A percentile compares a stretch with the other conserved stretches of the same genome.
phyloP scores from a whole-genome alignment of 495 filamentous ascomycete genomes.

The Terfezia boudieri region DNA sequence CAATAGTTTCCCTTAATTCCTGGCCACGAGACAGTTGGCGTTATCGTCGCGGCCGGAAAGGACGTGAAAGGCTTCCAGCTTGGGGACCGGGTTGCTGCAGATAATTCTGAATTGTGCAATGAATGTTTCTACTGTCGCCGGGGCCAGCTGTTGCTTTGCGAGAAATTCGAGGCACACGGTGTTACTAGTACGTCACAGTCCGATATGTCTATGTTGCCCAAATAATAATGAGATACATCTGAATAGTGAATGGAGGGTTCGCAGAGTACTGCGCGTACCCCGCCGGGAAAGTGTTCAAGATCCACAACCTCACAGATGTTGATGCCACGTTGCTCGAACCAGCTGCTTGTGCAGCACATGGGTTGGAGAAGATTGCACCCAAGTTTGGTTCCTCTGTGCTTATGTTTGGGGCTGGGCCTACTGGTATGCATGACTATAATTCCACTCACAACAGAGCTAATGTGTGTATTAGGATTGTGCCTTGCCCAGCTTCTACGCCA shows the following conservation, averaged over 20 bases:
- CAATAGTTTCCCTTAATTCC: slow-evolving; percentile 18
- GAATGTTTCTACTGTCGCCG: slow-evolving; percentile 55
- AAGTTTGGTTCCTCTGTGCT: slow-evolving; percentile 44
- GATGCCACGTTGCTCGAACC: slow-evolving; percentile 55
- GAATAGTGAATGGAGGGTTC: slow-evolving; percentile 38
- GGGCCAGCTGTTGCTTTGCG: slow-evolving; percentile 44
- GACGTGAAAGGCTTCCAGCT: slow-evolving; percentile 39
- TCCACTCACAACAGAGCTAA: no score
- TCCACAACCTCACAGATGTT: slow-evolving; percentile 44
- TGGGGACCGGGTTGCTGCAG: slow-evolving; percentile 35
- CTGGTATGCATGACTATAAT: slow-evolving; percentile 19
- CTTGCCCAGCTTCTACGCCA: slow-evolving; percentile 39
- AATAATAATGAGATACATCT: slow-evolving; percentile 4
- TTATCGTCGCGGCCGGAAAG: slow-evolving; percentile 28
- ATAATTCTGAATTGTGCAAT: slow-evolving; percentile 42
- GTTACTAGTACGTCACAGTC: slow-evolving; percentile 22
- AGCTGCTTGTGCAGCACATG: slow-evolving; percentile 47
- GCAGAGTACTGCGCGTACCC: slow-evolving; percentile 39
- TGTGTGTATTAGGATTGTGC: slow-evolving; percentile 7
- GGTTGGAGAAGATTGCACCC: slow-evolving; percentile 48
- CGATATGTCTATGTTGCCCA: not conserved
- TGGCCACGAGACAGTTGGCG: slow-evolving; percentile 36
- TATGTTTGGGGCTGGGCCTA: slow-evolving; percentile 47
- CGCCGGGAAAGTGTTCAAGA: slow-evolving; percentile 44
- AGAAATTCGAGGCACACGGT: slow-evolving; percentile 44